Percentiles rank a stretch among this genome's conserved stretches.
These are phyloP conservation scores for Penicillium janthinellum DNA, from an alignment of 2,329 filamentous ascomycete species.

Conservation along the genomic window DNA sequence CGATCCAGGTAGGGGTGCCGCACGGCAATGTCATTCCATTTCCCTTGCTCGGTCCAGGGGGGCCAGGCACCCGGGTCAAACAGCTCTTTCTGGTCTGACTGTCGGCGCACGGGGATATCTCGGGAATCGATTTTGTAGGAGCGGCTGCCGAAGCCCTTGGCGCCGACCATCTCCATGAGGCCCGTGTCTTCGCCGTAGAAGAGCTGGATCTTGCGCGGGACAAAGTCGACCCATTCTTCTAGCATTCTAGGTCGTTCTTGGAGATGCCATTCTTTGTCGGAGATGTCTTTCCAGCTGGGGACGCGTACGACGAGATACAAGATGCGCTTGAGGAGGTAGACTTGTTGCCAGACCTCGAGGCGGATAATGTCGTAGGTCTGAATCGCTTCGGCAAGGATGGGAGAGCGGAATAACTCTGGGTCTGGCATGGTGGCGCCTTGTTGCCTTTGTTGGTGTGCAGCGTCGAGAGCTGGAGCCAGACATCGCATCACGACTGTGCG, in stretches of 20 bases:
- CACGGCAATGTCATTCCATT: slow-evolving; percentile 15
- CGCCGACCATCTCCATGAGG: slow-evolving; percentile 41
- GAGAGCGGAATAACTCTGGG: slow-evolving; percentile 23
- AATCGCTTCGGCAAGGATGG: slow-evolving; percentile 33
- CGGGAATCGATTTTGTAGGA: slow-evolving; percentile 6
- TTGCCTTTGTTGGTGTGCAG: neutral
- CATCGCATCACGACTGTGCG: slow-evolving; percentile 29
- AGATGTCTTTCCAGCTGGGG: slow-evolving; percentile 15
- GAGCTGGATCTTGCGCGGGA: slow-evolving; percentile 39
- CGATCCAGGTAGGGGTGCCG: slow-evolving; percentile 15
- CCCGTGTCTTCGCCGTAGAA: slow-evolving; percentile 44
- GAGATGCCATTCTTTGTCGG: slow-evolving; percentile 32
- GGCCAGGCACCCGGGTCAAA: slow-evolving; percentile 16
- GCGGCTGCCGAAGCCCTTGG: slow-evolving; percentile 21
- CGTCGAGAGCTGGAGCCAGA: slow-evolving; percentile 18
- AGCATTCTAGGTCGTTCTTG: slow-evolving; percentile 47
- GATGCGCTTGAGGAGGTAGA: slow-evolving; percentile 24
- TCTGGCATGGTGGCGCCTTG: slow-evolving; percentile 2
- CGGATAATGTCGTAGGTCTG: slow-evolving; percentile 37
- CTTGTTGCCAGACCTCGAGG: slow-evolving; percentile 34
- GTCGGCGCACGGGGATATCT: slow-evolving; percentile 13
- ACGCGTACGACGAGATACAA: slow-evolving; percentile 7
- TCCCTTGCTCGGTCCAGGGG: slow-evolving; percentile 7
- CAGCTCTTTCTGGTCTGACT: slow-evolving; percentile 3
- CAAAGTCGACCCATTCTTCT: slow-evolving; percentile 52